phyloP scores from a whole-genome alignment of 306 rosid genomes.

The Vigna hirtella region DNA sequence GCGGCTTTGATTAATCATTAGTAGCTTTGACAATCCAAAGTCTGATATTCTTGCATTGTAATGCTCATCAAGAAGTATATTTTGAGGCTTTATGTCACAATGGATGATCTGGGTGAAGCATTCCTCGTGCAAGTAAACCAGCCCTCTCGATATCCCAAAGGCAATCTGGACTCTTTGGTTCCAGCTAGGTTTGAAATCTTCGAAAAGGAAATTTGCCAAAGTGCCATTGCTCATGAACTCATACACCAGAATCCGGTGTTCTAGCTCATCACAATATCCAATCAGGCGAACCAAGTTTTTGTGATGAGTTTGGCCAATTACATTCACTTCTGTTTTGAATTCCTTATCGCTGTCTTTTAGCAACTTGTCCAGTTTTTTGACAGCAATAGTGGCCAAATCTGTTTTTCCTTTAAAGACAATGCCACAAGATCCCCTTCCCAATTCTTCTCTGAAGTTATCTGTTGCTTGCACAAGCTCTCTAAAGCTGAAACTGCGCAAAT shows the following conservation, averaged over 20 bases:
- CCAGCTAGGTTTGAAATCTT: conserved; percentile 37
- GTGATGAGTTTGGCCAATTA: conserved; percentile 44
- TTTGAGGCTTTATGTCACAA: conserved; percentile 47
- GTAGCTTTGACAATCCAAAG: conserved; percentile 42
- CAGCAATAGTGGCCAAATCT: conserved; percentile 37
- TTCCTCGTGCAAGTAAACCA: conserved; percentile 44
- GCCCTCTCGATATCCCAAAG: conserved; percentile 42
- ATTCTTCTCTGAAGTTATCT: conserved; percentile 43
- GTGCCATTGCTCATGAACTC: conserved; percentile 39
- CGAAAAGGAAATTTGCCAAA: conserved; percentile 36
- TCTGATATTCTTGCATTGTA: conserved; percentile 43
- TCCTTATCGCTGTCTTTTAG: conserved; percentile 41
- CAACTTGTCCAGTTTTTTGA: conserved; percentile 40
- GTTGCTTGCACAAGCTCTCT: conserved; percentile 39
- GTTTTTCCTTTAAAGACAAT: conserved; percentile 43
- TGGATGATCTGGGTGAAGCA: conserved; percentile 44
- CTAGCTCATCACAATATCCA: conserved; percentile 42
- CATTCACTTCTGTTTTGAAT: conserved; percentile 39
- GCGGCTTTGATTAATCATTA: conserved; percentile 30
- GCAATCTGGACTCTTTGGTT: conserved; percentile 21
- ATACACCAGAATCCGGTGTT: conserved; percentile 36
- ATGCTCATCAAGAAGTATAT: conserved; percentile 40
- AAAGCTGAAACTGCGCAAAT: conserved; percentile 33
- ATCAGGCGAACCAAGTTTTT: conserved; percentile 39
- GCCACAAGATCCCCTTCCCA: conserved; percentile 48